phyloP scores from a whole-genome alignment of 2,329 filamentous ascomycete species.

The Tolypocladium tundrense region DNA sequence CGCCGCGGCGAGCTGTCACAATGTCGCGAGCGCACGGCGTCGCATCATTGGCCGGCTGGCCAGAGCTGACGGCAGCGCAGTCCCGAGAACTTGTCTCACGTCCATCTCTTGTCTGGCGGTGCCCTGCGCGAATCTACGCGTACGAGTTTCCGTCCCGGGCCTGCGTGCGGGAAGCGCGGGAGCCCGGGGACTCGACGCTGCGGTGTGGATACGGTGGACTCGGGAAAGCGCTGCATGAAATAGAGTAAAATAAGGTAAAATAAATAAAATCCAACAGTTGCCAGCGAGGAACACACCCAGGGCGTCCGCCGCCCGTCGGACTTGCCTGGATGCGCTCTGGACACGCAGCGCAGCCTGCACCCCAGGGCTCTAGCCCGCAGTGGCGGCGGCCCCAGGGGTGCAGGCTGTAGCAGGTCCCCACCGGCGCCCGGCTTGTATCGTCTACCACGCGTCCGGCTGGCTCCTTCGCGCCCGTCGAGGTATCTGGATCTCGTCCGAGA shows the following conservation, averaged over 20 bases:
- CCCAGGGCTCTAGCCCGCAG: not conserved
- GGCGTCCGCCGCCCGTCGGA: no score
- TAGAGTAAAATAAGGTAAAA: no score
- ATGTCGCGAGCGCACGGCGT: not conserved
- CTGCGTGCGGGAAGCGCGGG: no score
- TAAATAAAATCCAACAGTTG: no score
- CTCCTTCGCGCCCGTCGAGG: not conserved
- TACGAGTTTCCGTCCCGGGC: no score
- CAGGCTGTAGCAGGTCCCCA: not conserved
- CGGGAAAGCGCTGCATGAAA: no score
- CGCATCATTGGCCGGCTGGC: not conserved
- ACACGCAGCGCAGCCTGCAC: not conserved
- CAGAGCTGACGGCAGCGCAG: not conserved
- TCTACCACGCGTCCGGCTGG: not conserved
- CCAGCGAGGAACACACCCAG: no score
- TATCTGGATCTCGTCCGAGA: not conserved
- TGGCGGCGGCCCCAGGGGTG: not conserved
- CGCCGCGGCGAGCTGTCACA: not conserved
- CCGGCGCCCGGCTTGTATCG: not conserved
- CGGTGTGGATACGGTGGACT: no score
- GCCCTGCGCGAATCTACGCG: no score
- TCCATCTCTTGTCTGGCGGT: not conserved
- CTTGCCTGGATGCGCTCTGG: not conserved
- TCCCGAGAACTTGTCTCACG: conserved; percentile 3
- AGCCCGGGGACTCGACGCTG: no score